These are phyloP conservation scores for Kwoniella pini DNA, from an alignment of 768 basidiomycete species.

Conservation along the genomic window DNA sequence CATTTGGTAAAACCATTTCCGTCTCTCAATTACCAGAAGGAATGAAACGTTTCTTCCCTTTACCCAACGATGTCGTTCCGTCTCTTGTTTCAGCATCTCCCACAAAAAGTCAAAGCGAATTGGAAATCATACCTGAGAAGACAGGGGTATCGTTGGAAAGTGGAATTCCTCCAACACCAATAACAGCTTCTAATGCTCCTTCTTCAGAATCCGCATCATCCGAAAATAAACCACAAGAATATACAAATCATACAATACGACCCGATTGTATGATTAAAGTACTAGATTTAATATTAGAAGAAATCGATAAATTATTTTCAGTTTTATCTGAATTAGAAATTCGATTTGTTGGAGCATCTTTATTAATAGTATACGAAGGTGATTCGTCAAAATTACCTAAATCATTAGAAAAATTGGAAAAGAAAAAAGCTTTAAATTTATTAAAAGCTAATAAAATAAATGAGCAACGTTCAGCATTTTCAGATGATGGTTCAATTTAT, in stretches of 20 bases:
- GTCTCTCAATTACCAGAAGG: constrained; percentile 71
- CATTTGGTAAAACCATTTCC: constrained; percentile 75
- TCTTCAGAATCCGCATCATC: neutral
- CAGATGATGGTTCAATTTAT: constrained; percentile 14
- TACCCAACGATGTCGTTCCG: constrained; percentile 26
- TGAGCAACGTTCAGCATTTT: constrained; percentile 32
- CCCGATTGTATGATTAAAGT: constrained; percentile 61
- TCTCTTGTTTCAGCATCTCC: constrained; percentile 20
- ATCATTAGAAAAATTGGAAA: constrained; percentile 46
- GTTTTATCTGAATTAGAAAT: constrained; percentile 64
- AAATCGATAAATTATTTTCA: constrained; percentile 57
- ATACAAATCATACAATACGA: constrained; percentile 25
- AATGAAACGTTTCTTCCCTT: constrained; percentile 75
- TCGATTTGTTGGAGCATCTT: constrained; percentile 77
- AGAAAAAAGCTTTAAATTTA: constrained; percentile 10
- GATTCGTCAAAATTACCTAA: constrained; percentile 57
- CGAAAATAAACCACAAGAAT: neutral
- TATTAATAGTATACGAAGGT: constrained; percentile 79
- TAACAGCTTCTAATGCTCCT: constrained; percentile 4
- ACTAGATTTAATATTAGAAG: constrained; percentile 61
- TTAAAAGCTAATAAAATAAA: constrained; percentile 11
- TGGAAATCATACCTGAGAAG: neutral
- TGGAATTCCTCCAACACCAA: constrained; percentile 17
- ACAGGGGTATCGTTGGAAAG: neutral
- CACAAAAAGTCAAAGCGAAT: constrained; percentile 10